These are phyloP conservation scores for Rhizophagus sp. DNA, from an alignment of 192 early-diverging fungal genomes.

Conservation along the genomic window DNA sequence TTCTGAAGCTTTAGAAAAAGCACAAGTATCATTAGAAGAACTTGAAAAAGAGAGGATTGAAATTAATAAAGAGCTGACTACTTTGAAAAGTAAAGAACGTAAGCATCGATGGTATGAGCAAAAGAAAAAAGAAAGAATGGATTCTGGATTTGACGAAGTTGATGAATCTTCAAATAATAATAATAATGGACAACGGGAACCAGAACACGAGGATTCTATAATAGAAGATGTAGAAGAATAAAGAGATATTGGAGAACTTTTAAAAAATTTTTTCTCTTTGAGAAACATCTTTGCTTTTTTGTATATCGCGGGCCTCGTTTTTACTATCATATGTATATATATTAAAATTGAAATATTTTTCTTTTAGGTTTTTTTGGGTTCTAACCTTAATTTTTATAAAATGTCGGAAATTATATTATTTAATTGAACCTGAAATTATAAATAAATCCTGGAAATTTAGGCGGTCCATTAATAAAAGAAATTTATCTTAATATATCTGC, in stretches of 20 bases:
- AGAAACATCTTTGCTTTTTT: too few relatives aligned
- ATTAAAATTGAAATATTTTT: too few relatives aligned
- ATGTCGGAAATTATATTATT: too few relatives aligned
- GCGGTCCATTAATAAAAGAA: too few relatives aligned
- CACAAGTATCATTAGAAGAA: slow-evolving; percentile 27
- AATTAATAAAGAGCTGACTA: slow-evolving; percentile 38
- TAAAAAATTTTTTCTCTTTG: too few relatives aligned
- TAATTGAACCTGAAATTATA: too few relatives aligned
- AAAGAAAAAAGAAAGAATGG: slow-evolving; percentile 36
- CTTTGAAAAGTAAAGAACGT: slow-evolving; percentile 53
- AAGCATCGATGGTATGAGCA: slow-evolving; percentile 65
- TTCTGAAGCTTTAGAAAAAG: slow-evolving; percentile 29
- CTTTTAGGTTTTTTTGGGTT: too few relatives aligned
- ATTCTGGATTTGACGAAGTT: too few relatives aligned
- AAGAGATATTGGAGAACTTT: neutral
- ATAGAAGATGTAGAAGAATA: neutral
- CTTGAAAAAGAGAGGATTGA: slow-evolving; percentile 35
- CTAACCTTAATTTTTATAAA: too few relatives aligned
- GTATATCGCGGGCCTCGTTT: too few relatives aligned
- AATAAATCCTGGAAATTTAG: too few relatives aligned
- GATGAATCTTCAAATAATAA: neutral
- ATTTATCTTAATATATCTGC: neutral
- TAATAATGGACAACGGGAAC: neutral
- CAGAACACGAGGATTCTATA: neutral
- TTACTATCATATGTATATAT: too few relatives aligned